A percentile compares a stretch with the other conserved stretches of the same genome.
Conservation (phyloP, 768 basidiomycete genomes). For the Melanogaster broomeanus region DNA sequence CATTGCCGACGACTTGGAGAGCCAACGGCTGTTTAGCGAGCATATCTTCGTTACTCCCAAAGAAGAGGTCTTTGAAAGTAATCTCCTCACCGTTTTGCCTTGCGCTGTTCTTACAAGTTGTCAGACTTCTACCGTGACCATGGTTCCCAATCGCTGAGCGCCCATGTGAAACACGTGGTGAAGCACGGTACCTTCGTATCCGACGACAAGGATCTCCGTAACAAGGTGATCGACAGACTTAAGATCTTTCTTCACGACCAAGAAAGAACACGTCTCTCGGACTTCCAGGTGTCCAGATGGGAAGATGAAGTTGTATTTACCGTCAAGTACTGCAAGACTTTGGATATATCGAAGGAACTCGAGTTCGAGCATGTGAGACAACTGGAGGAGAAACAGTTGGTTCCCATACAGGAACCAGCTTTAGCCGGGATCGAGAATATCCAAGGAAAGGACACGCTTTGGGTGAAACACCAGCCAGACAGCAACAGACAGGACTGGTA, state of each 20-base stretch:
- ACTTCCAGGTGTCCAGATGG: constrained; percentile 60
- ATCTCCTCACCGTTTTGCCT: neutral
- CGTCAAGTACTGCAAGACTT: constrained; percentile 61
- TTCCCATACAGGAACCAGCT: constrained; percentile 54
- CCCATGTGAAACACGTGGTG: constrained; percentile 73
- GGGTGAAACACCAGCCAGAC: constrained; percentile 55
- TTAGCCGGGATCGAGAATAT: constrained; percentile 61
- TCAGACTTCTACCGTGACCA: constrained; percentile 71
- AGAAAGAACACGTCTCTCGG: constrained; percentile 50
- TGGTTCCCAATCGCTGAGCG: constrained; percentile 69
- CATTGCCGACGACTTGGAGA: constrained; percentile 80
- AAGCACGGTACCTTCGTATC: constrained; percentile 44
- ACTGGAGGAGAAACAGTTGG: neutral
- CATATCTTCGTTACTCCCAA: constrained; percentile 73
- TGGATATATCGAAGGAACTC: constrained; percentile 59
- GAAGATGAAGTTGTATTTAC: constrained; percentile 57
- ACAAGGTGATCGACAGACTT: constrained; percentile 70
- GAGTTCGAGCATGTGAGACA: constrained; percentile 39
- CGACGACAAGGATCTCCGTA: constrained; percentile 48
- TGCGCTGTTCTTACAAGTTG: neutral
- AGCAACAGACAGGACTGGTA: constrained; percentile 55
- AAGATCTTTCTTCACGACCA: constrained; percentile 89
- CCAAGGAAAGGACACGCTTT: constrained; percentile 60
- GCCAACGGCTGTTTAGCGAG: constrained; percentile 71
- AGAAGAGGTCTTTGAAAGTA: constrained; percentile 86